Evolutionary conservation across 305 asterid genomes (phyloP), one percentile per base, ranked within the genome.

Genomic region (Fraxinus xanthoxyloides): DNA sequence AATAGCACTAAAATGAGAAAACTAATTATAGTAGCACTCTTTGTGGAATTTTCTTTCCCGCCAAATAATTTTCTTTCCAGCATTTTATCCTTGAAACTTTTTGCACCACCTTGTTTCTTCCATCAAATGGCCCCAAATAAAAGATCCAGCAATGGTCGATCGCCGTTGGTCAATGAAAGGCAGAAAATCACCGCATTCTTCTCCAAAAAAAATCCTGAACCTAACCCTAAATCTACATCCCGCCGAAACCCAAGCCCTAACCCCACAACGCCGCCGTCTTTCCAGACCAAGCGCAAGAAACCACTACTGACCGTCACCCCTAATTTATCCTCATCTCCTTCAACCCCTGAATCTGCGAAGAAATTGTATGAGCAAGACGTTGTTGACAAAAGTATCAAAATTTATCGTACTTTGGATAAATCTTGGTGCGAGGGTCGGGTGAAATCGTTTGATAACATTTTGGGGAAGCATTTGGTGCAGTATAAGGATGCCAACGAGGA

Each of bases 401-500:
- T 96, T 77, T 94, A 87, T 81, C 93, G 99, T 97, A 97, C 98
- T 43, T 84, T 93, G 85, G 98, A 96, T 88, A 87, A 91, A 84
- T 77, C 84, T 43, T 94, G 98, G 99, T 94, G 91, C 82, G 95
- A 90, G 82, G 99, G 99, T 5, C 80, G 65, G 56, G 97, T 96
- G 35, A 90, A 86, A 72, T 92, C 91, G 72, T 93, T 91, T 24
- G 96, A 96, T 80, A 84, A 81, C 81, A 15, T 79, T 72, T 88
- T 93, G 8, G 98, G 97, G 21, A 90, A 92, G 88, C 99, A 96
- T 92, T 84, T 87, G 91, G 90, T 96, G 87, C 89, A 84, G 88
- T 94, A 96, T 84, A 97, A 93, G 43, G 99, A 96, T 73, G 97
- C 85, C 1, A 97, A 94, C 72, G 98, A 94, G 93, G 98, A 96